Percentiles rank a stretch among this genome's conserved stretches.
Evolutionary conservation across 192 early-diverging fungal genomes (phyloP).

Genomic region (Backusella psychrophila): DNA sequence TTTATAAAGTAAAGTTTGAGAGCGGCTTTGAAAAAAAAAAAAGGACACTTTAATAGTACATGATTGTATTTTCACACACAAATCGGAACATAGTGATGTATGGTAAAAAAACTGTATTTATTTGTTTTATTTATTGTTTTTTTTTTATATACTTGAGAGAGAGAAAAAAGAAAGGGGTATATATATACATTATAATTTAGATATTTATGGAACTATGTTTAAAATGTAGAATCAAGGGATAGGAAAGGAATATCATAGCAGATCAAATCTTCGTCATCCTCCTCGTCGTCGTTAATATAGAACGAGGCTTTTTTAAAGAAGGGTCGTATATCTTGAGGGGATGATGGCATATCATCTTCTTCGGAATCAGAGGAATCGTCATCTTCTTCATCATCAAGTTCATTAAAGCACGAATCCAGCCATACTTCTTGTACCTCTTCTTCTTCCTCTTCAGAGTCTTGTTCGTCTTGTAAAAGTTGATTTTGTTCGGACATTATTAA

Average conservation of each 20-base stretch:
- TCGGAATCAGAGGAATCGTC: constrained; percentile 8
- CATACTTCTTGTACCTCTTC: constrained; percentile 12
- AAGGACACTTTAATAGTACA: background rate
- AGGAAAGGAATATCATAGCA: constrained; percentile 16
- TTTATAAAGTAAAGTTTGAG: background rate
- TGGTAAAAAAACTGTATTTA: background rate
- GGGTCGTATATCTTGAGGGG: background rate
- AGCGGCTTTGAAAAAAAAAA: background rate
- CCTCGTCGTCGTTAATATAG: constrained; percentile 12
- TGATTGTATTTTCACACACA: background rate
- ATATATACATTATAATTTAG: constrained; percentile 9
- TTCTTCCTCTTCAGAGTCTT: background rate
- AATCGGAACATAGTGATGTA: background rate
- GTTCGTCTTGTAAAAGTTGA: background rate
- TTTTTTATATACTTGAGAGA: background rate
- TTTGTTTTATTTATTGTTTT: background rate
- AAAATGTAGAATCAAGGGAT: constrained; percentile 2
- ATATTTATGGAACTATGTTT: background rate
- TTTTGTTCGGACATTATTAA: constrained; percentile 4
- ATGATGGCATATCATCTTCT: constrained; percentile 11
- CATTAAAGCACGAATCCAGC: constrained; percentile 12
- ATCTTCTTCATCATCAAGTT: background rate
- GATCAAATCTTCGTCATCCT: constrained; percentile 12
- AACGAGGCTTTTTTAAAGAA: constrained; percentile 4
- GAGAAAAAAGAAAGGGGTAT: background rate